Conservation (phyloP, 768 basidiomycete species). For the Podaxis sp. region DNA sequence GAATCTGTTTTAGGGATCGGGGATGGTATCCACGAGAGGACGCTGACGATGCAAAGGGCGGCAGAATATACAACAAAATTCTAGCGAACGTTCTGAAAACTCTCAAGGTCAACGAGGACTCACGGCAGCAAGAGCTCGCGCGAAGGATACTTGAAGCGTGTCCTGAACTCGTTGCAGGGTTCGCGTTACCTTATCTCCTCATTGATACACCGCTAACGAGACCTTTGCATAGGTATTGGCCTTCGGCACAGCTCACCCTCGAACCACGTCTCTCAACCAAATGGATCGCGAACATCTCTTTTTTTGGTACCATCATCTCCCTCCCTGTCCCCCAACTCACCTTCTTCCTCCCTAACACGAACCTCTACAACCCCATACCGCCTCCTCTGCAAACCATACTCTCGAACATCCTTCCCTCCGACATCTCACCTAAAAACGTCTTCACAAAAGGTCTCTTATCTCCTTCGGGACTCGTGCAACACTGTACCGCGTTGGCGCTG, state of each 20-base stretch:
- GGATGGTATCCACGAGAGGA: slow-evolving; percentile 87
- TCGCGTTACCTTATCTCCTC: slow-evolving; percentile 13
- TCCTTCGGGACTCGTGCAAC: slow-evolving; percentile 72
- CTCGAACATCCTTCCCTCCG: slow-evolving; percentile 73
- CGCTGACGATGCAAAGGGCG: slow-evolving; percentile 34
- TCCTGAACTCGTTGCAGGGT: slow-evolving; percentile 84
- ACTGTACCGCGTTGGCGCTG: slow-evolving; percentile 76
- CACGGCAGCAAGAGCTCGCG: slow-evolving; percentile 79
- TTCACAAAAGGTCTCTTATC: slow-evolving; percentile 82
- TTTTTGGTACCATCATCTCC: slow-evolving; percentile 75
- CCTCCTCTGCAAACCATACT: slow-evolving; percentile 69
- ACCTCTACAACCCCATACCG: slow-evolving; percentile 63
- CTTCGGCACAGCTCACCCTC: slow-evolving; percentile 60
- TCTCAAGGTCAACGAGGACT: slow-evolving; percentile 86
- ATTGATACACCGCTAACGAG: slow-evolving; percentile 13
- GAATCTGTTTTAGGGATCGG: slow-evolving; percentile 82
- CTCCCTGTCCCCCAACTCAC: slow-evolving; percentile 63
- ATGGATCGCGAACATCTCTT: slow-evolving; percentile 88
- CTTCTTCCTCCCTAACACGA: slow-evolving; percentile 49
- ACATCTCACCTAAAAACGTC: slow-evolving; percentile 65
- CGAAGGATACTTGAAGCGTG: slow-evolving; percentile 76
- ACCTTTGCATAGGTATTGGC: slow-evolving; percentile 58
- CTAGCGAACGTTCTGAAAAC: slow-evolving; percentile 68
- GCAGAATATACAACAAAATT: slow-evolving; percentile 78
- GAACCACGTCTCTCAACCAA: slow-evolving; percentile 85